Base-by-base conservation (phyloP, 768 basidiomycete species). In the Mycena latifolia region DNA sequence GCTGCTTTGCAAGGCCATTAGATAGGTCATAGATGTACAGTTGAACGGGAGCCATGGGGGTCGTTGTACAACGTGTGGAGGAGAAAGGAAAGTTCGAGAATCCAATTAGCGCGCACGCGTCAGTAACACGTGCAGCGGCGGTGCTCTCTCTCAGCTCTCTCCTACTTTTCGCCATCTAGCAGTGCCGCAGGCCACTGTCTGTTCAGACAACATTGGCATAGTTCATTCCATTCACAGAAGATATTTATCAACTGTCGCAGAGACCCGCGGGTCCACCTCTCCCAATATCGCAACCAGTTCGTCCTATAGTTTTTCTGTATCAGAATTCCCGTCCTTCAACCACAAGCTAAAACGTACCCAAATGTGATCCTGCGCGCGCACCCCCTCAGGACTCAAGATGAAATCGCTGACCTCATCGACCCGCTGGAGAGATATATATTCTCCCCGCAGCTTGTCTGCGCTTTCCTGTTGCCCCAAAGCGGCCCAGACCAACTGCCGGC, bases 21-120 rank as follows among this genome's bases (percentile, higher is more conserved):
- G 90, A 95, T 57, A 97, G 89, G 73, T 98, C 96, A 77, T 98
- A 98, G 1, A 97, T 88, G 74, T 96, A 95, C 27, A 98, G 85
- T 70, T 93, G 82, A 20, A 98, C 95, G 35, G 56, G 37, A 20
- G 61, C 48, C 65, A 66, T 66, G 22, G 15, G 1, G 35, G 48
- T 64, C 5, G n/a, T n/a, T n/a, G n/a, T n/a, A n/a, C 4, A 14
- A 35, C 14, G 33, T 35, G n/a, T n/a, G n/a, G n/a, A 35, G 33
- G 33, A 35, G 33, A 35, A 63, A 55, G 35, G n/a, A 54, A 63
- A 55, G 35, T 47, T 55, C 43, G 53, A 63, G 46, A 55, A 61
- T 24, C 11, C 7, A 22, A 11, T 14, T 3, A 6, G 1, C 22
- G n/a, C 18, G 39, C 1, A 53, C 50, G 58, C 58, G 58, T 60